Evolutionary conservation across 768 basidiomycete species (phyloP).

Genomic region (Tephrocybe sp.): DNA sequence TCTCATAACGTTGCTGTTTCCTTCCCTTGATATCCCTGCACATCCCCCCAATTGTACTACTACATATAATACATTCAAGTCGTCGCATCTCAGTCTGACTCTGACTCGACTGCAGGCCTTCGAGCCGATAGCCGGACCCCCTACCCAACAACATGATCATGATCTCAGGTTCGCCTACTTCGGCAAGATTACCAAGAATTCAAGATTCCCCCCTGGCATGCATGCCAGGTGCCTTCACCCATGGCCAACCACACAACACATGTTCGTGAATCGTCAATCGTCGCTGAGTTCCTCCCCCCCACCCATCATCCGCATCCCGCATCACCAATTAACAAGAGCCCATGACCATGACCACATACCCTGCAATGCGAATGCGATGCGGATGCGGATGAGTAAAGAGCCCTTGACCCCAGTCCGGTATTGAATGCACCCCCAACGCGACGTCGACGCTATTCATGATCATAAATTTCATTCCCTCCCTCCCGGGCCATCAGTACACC

Average conservation of each 20-base stretch:
- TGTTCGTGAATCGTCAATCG: not conserved
- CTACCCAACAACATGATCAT: slow-evolving; percentile 16
- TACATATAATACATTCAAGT: too few species aligned
- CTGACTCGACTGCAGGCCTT: slow-evolving; percentile 20
- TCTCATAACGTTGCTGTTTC: too few species aligned
- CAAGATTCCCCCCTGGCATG: not conserved
- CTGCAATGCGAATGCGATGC: too few species aligned
- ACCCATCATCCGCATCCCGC: too few species aligned
- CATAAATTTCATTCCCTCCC: too few species aligned
- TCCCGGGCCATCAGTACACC: too few species aligned
- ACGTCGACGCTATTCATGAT: too few species aligned
- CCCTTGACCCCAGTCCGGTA: slow-evolving; percentile 1
- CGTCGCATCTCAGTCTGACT: slow-evolving; percentile 1
- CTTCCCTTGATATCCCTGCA: not conserved
- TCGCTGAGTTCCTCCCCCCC: slow-evolving; percentile 1
- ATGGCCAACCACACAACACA: slow-evolving; percentile 2
- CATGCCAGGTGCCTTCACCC: slow-evolving; percentile 10
- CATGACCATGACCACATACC: too few species aligned
- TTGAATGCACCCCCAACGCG: too few species aligned
- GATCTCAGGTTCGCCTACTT: slow-evolving; percentile 11
- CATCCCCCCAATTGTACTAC: not conserved
- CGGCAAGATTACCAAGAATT: too few species aligned
- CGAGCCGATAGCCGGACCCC: slow-evolving; percentile 21
- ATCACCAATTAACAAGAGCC: not conserved
- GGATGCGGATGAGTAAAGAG: too few species aligned